phyloP scores from a whole-genome alignment of 2,329 filamentous ascomycete species.

The Colletotrichum musae region DNA sequence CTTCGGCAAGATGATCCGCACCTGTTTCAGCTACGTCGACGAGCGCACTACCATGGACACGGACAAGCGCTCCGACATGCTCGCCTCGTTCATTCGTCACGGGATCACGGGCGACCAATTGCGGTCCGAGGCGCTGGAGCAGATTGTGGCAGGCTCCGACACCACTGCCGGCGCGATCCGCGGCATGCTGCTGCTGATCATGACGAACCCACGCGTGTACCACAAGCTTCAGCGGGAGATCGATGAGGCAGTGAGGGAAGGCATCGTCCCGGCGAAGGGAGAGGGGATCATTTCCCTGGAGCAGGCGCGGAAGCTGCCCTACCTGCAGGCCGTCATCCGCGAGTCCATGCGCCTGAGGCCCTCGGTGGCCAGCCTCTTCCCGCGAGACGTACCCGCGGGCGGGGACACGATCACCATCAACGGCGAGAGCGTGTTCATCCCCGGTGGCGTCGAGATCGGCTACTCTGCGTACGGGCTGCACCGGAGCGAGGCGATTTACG shows the following conservation, averaged over 20 bases:
- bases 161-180: constrained; percentile 67
- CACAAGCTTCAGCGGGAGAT: constrained; percentile 61
- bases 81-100: constrained; percentile 49
- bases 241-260: constrained; percentile 44
- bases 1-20: constrained; percentile 53
- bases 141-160: constrained; percentile 66
- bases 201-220: constrained; percentile 61
- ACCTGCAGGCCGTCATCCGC: constrained; percentile 54
- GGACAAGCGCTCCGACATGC: constrained; percentile 46
- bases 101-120: constrained; percentile 46
- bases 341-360: constrained; percentile 53
- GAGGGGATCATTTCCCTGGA: constrained; percentile 41
- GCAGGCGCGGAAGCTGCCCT: constrained; percentile 52
- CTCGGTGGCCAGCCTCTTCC: constrained; percentile 45
- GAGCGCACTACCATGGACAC: constrained; percentile 45
- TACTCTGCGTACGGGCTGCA: constrained; percentile 75
- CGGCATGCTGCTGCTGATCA: constrained; percentile 61
- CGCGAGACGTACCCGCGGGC: constrained; percentile 43
- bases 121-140: constrained; percentile 48
- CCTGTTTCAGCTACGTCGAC: constrained; percentile 47
- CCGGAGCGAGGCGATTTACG: constrained; percentile 68
- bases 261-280: constrained; percentile 44
- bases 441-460: constrained; percentile 71
- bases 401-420: constrained; percentile 39
- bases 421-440: constrained; percentile 53